A percentile compares a stretch with the other conserved stretches of the same genome.
These are phyloP conservation scores for Inga leiocalycina DNA, from an alignment of 306 rosid species.

Conservation along the genomic window DNA sequence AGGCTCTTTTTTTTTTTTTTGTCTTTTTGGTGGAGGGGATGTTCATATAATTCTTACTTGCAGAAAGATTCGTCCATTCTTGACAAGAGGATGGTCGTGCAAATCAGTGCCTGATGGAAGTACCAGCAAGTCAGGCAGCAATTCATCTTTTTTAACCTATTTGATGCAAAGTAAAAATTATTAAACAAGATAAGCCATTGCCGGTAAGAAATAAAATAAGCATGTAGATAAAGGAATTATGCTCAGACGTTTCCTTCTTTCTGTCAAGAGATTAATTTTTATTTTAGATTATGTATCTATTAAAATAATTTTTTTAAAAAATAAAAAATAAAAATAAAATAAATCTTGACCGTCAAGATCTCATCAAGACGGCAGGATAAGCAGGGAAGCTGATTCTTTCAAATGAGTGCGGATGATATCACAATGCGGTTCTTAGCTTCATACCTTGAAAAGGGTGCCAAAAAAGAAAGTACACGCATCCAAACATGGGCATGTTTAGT, in stretches of 20 bases:
- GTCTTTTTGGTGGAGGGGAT: not conserved
- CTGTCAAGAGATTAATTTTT: too few species aligned
- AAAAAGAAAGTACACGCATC: too few species aligned
- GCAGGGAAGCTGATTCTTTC: too few species aligned
- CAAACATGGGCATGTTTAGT: too few species aligned
- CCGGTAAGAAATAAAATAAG: not conserved
- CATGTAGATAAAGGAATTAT: not conserved
- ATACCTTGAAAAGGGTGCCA: too few species aligned
- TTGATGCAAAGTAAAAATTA: slow-evolving; percentile 11
- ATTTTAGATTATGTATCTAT: too few species aligned
- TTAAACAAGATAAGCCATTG: not conserved
- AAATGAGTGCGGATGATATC: too few species aligned
- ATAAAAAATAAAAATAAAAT: too few species aligned
- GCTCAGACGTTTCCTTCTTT: not conserved
- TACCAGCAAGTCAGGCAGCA: slow-evolving; percentile 75
- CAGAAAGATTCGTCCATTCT: slow-evolving; percentile 79
- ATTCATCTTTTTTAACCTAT: slow-evolving; percentile 78
- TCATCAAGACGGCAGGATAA: too few species aligned
- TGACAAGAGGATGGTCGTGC: slow-evolving; percentile 80
- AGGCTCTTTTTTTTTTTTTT: not conserved
- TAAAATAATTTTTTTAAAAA: too few species aligned
- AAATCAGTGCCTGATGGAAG: slow-evolving; percentile 89
- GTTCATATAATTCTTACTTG: slow-evolving; percentile 60
- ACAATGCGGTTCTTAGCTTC: too few species aligned
- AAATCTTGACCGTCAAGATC: too few species aligned